Base-by-base conservation (phyloP, 106 monocot species). In the Platanthera guangdongensis region DNA sequence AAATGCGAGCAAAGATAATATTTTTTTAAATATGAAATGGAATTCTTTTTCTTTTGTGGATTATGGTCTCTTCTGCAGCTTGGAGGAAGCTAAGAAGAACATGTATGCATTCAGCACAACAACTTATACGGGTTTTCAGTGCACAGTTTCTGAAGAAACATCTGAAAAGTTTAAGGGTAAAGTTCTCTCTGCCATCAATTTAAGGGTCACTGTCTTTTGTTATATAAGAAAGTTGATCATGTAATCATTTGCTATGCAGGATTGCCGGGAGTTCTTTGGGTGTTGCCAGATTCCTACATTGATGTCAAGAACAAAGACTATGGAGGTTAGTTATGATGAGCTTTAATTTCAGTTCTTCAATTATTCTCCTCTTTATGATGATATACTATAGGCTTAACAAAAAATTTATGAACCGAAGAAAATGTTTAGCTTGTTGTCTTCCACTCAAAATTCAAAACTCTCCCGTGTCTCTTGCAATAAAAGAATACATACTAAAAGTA, bases 21-120 rank as follows among this genome's bases (percentile, higher is more conserved):
- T 59, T 59, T 59, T 53, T 59, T 21, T 59, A 6, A 32, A 32
- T 32, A 32, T 32, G 32, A 32, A 32, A 19, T 5, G 59, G 59
- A 18, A 59, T 59, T 59, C 59, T 59, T 19, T 39, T 21, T 55
- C 14, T 59, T 11, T 59, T 21, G 19, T 59, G 59, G 11, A 60
- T 21, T 19, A 7, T 22, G 63, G 7, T 16, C 14, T 16, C 14
- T 78, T 82, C 55, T 80, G 55, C 88, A 93, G 96, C 81, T 89
- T 96, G 96, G 93, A 96, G 80, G 94, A 92, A 82, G 97, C 97
- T 22, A 94, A 94, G 81, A 99, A 92, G 90, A 94, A 90, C 82
- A 94, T 99, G 97, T 99, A 99, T 84, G 97, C 97, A 13, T 99
- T 99, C 67, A 94, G 97, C 57, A 99, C 97, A 7, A 94, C 94